Conservation (phyloP, 176 grass and related monocot genomes). For the Tillandsia fasciculata region DNA sequence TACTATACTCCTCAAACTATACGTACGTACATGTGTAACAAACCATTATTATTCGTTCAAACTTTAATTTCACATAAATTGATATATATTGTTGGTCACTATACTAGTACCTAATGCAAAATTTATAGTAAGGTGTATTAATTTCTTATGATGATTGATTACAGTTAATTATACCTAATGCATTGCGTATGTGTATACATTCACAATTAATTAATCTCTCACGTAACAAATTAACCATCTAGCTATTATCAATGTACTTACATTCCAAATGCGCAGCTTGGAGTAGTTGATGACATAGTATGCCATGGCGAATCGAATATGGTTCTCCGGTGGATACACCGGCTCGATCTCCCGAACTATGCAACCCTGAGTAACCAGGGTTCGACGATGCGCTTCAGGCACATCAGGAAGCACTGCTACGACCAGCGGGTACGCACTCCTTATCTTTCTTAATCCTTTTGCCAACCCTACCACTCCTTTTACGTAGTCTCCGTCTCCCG, state of each 20-base stretch:
- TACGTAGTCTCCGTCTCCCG: slow-evolving; percentile 1
- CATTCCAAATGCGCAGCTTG: slow-evolving; percentile 12
- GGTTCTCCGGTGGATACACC: slow-evolving; percentile 6
- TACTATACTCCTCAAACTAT: slow-evolving; percentile 4
- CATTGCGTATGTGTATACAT: not conserved
- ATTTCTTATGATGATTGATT: not conserved
- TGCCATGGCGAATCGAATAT: not conserved
- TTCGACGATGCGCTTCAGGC: not conserved
- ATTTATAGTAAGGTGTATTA: too few species aligned
- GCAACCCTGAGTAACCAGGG: not conserved
- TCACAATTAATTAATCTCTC: too few species aligned
- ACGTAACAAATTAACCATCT: too few species aligned
- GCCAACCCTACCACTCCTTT: slow-evolving; percentile 4
- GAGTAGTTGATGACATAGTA: slow-evolving; percentile 14
- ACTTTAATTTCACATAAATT: not conserved
- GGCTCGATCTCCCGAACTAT: slow-evolving; percentile 12
- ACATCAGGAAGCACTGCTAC: slow-evolving; percentile 6
- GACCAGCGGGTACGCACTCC: not conserved
- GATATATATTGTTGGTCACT: not conserved
- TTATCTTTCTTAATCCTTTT: not conserved
- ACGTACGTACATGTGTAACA: not conserved
- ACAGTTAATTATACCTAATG: not conserved
- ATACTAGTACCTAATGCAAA: too few species aligned
- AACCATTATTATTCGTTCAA: too few species aligned
- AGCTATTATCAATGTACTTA: not conserved